These are phyloP conservation scores for Phaseolus lunatus DNA, from an alignment of 306 rosid species.

Conservation along the genomic window DNA sequence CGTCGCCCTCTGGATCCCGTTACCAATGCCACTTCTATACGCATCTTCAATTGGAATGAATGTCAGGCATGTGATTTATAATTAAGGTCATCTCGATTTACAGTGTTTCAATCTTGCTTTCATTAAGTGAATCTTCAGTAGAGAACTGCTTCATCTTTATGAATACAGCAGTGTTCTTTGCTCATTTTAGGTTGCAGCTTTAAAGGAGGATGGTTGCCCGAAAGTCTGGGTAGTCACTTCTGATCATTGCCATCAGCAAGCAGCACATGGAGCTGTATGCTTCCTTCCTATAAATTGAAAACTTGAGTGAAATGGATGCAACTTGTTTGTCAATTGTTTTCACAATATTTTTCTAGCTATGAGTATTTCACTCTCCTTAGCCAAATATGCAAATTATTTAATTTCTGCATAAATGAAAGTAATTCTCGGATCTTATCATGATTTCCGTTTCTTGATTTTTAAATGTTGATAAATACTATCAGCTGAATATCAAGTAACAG, in stretches of 20 bases:
- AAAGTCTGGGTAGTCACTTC: conserved; percentile 96
- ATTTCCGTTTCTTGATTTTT: conserved; percentile 25
- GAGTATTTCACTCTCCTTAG: conserved; percentile 4
- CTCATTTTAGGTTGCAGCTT: conserved; percentile 73
- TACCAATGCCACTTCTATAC: not conserved
- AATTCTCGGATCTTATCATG: conserved; percentile 5
- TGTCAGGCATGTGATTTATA: not conserved
- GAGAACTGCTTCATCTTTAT: conserved; percentile 22
- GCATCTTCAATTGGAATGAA: conserved; percentile 13
- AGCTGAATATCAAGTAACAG: conserved; percentile 11
- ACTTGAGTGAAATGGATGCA: conserved; percentile 24
- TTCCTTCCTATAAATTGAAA: conserved; percentile 46
- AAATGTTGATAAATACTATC: conserved; percentile 28
- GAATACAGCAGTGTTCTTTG: not conserved
- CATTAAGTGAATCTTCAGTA: conserved; percentile 18
- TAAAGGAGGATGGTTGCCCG: conserved; percentile 95
- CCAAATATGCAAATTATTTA: conserved; percentile 31
- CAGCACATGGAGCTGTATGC: conserved; percentile 88
- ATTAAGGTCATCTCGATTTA: conserved; percentile 5
- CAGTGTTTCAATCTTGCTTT: conserved; percentile 12
- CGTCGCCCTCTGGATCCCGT: not conserved
- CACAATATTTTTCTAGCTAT: conserved; percentile 22
- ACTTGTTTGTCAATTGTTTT: conserved; percentile 33
- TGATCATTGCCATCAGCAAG: conserved; percentile 82
- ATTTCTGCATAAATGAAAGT: conserved; percentile 30